phyloP scores from a whole-genome alignment of 768 basidiomycete species.

The Astraeus odoratus region DNA sequence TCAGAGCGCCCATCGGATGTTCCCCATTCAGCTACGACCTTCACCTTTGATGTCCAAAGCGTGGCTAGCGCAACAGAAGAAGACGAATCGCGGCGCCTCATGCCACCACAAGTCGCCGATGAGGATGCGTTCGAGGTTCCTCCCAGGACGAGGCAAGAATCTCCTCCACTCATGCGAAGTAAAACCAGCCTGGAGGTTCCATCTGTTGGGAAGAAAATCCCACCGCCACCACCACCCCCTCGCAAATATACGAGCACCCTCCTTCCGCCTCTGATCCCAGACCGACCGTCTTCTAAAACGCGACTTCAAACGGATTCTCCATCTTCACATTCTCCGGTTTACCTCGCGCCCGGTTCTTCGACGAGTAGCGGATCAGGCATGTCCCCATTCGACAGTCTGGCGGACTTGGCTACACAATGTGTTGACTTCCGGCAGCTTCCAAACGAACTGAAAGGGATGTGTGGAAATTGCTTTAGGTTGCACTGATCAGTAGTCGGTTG shows the following conservation, averaged over 20 bases:
- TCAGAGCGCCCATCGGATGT: constrained; percentile 12
- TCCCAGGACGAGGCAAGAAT: constrained; percentile 5
- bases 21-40: constrained; percentile 16
- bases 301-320: constrained; percentile 11
- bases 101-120: constrained; percentile 22
- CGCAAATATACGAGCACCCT: constrained; percentile 34
- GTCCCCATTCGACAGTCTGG: constrained; percentile 62
- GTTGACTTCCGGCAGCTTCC: constrained; percentile 57
- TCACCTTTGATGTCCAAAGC: constrained; percentile 30
- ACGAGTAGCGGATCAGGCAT: constrained; percentile 32
- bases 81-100: constrained; percentile 34
- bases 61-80: constrained; percentile 36
- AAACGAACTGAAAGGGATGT: constrained; percentile 58
- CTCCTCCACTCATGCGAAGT: constrained; percentile 16
- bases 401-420: constrained; percentile 43
- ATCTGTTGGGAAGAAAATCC: constrained; percentile 32
- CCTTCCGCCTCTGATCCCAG: constrained; percentile 42
- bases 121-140: constrained; percentile 19
- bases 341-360: constrained; percentile 30
- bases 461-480: constrained; percentile 58
- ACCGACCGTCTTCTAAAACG: constrained; percentile 25
- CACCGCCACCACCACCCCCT: constrained; percentile 63
- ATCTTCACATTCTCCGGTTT: constrained; percentile 13
- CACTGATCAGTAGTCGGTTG: constrained; percentile 22
- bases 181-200: constrained; percentile 17